Conservation (phyloP, 2,329 filamentous ascomycete genomes). For the Stenocarpella maydis region DNA sequence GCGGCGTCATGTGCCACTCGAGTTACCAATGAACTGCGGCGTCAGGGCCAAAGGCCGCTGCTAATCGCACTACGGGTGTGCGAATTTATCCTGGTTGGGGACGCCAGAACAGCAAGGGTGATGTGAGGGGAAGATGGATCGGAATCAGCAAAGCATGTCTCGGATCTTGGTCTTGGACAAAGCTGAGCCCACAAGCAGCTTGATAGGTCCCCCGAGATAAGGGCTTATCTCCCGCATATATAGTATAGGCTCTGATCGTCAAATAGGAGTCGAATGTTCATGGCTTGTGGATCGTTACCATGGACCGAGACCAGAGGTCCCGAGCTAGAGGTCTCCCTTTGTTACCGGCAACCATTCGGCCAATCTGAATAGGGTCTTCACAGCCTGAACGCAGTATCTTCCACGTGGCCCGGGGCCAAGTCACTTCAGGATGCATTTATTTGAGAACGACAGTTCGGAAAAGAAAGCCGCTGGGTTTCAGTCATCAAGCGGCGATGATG, state of each 20-base stretch:
- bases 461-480: background rate
- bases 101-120: background rate
- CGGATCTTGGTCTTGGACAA: background rate
- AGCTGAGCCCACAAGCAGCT: background rate
- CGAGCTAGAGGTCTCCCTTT: too few relatives aligned
- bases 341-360: background rate
- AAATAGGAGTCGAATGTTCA: background rate
- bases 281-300: background rate
- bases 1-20: background rate
- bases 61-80: background rate
- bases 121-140: slow-evolving; percentile 9
- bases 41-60: background rate
- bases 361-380: too few relatives aligned
- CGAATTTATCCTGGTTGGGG: background rate
- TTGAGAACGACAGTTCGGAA: slow-evolving; percentile 5
- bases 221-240: slow-evolving; percentile 22
- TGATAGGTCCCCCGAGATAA: slow-evolving; percentile 33
- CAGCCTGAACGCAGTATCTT: background rate
- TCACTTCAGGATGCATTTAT: slow-evolving; percentile 9
- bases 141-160: background rate
- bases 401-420: too few relatives aligned
- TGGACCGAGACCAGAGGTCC: background rate
- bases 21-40: background rate
- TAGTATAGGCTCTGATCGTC: background rate
- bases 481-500: slow-evolving; percentile 27